phyloP scores from a whole-genome alignment of 345 rosid genomes.

The Pistacia integerrima region DNA sequence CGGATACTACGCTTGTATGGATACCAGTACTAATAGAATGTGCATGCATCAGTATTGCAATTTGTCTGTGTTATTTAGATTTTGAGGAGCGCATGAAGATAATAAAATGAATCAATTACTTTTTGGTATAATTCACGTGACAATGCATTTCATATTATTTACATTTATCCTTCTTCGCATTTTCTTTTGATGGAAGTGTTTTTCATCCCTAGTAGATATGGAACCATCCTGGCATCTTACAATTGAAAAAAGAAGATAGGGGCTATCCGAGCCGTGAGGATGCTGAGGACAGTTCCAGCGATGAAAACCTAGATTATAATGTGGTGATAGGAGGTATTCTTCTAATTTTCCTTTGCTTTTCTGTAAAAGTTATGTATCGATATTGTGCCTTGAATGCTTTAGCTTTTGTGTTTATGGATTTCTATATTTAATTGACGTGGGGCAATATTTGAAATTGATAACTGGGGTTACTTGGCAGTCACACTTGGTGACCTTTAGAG shows the following conservation, averaged over 20 bases:
- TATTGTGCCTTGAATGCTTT: neutral
- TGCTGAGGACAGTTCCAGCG: conserved; percentile 91
- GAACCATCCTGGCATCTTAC: conserved; percentile 99
- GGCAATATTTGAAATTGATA: conserved; percentile 2
- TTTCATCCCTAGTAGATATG: conserved; percentile 65
- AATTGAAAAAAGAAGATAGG: conserved; percentile 80
- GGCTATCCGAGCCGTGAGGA: conserved; percentile 65
- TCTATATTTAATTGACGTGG: neutral
- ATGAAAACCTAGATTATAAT: conserved; percentile 85
- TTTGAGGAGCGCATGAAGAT: neutral
- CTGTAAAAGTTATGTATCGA: neutral
- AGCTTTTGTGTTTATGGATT: neutral
- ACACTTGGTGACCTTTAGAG: neutral
- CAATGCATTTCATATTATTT: neutral
- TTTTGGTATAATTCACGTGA: neutral
- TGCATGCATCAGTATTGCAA: neutral
- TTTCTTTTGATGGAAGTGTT: conserved; percentile 16
- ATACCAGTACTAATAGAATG: neutral
- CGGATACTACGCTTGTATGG: neutral
- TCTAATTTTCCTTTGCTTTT: conserved; percentile 7
- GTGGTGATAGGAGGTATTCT: conserved; percentile 69
- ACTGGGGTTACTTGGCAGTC: neutral
- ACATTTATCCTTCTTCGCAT: neutral
- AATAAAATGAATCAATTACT: neutral
- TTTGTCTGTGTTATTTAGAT: neutral